Evolutionary conservation across 306 rosid species (phyloP).

Genomic region (Lotus japonicus): DNA sequence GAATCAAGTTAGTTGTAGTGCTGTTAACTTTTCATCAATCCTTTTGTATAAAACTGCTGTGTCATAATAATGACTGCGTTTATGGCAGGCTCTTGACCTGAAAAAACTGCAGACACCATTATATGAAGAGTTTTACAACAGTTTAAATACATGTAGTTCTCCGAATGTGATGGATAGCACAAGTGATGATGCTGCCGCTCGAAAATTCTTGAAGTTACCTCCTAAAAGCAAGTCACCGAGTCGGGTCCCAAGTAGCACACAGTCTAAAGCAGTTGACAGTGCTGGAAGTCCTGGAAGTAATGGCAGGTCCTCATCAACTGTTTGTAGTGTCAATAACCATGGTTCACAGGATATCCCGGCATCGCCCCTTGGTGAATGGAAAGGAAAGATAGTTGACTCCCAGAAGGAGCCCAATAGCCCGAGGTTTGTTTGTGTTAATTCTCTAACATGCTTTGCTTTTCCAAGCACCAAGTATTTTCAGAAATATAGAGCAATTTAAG

Average conservation of each 20-base stretch:
- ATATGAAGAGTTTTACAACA: conserved; percentile 89
- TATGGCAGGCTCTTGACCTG: conserved; percentile 82
- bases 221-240: conserved; percentile 93
- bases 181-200: conserved; percentile 51
- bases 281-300: conserved; percentile 82
- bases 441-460: conserved; percentile 23
- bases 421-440: conserved; percentile 44
- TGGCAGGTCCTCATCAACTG: conserved; percentile 51
- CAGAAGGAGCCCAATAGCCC: conserved; percentile 78
- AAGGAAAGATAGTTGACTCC: conserved; percentile 53
- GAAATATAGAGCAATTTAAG: conserved; percentile 14
- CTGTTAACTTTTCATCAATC: background rate
- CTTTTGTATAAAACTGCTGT: conserved; percentile 8
- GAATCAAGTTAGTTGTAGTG: background rate
- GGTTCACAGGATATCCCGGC: conserved; percentile 50
- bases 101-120: conserved; percentile 92
- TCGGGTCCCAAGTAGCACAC: conserved; percentile 49
- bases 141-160: conserved; percentile 64
- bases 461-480: background rate
- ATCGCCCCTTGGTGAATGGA: conserved; percentile 53
- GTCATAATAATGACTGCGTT: conserved; percentile 22
- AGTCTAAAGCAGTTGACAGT: conserved; percentile 55
- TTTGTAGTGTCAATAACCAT: conserved; percentile 43
- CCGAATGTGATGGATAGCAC: conserved; percentile 48
- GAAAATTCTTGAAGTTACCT: conserved; percentile 80